Evolutionary conservation across 768 basidiomycete genomes (phyloP), one percentile per base, ranked within the genome.

Genomic region (Trametes sanguinea): DNA sequence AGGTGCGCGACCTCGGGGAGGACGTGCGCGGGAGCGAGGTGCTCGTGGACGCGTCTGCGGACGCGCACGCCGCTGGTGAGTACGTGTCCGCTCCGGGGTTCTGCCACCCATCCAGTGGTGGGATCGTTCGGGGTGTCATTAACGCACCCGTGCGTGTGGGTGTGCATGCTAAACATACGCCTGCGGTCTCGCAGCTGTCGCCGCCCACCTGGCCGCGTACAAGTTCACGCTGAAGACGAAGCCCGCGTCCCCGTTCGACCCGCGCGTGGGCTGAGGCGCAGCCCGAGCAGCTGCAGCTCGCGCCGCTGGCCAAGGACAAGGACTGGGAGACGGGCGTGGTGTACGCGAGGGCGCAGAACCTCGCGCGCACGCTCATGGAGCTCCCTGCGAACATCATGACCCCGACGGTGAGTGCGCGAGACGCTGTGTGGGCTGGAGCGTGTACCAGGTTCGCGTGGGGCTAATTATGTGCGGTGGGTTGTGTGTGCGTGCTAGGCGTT

Each of bases 311-410:
- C 0, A 13, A 48, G 5, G 83, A 85, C 6, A 71, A 79, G 67
- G 86, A 85, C 61, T 91, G 92, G 92, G 81, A 90, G 40, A 78
- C 82, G 6, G 93, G 93, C 42, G 80, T 84, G 3, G 65, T 88
- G 29, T 94, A 91, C 67, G 91, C 87, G 1, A 77, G 86, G 53
- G 85, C 88, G 4, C 92, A 94, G 75, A 94, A 93, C 71, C 75
- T 90, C 63, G 90, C 90, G 29, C 82, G 90, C 45, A 92, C 90
- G 89, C 80, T 95, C 50, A 88, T 85, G 85, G 94, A 95, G 74
- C 76, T 90, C 5, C 94, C 94, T 54, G 92, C 85, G 1, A 95
- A 95, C 72, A 84, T 94, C 73, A 77, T 92, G 79, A 94, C 92
- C 2, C 93, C 92, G 8, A 92, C 91, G 13, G 88, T 88, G 67